A percentile compares a stretch with the other conserved stretches of the same genome.
Evolutionary conservation across 768 basidiomycete species (phyloP).

Genomic region (Mycena rosella): DNA sequence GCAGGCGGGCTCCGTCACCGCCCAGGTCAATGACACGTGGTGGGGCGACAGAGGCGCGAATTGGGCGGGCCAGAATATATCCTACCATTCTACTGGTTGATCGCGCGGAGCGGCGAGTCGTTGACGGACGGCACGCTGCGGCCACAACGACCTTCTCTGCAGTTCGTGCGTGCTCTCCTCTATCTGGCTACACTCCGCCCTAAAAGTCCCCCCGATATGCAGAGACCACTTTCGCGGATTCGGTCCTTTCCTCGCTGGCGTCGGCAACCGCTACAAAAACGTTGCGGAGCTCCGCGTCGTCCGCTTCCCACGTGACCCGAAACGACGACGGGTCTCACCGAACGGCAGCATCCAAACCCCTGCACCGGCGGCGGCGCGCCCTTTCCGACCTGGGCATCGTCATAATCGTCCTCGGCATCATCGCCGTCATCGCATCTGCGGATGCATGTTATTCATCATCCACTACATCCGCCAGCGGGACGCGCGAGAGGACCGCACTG

Average conservation of each 20-base stretch:
- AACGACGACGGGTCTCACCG: conserved; percentile 1
- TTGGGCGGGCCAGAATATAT: conserved; percentile 64
- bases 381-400: conserved; percentile 94
- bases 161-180: conserved; percentile 70
- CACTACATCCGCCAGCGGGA: conserved; percentile 70
- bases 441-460: conserved; percentile 78
- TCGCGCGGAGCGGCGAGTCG: conserved; percentile 66
- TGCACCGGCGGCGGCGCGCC: conserved; percentile 44
- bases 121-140: conserved; percentile 67
- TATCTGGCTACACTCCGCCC: neutral
- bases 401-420: conserved; percentile 85
- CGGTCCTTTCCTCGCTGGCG: conserved; percentile 69
- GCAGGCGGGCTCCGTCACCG: conserved; percentile 64
- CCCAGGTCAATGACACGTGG: conserved; percentile 81
- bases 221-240: conserved; percentile 84
- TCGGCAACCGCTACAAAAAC: conserved; percentile 56
- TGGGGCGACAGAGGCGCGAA: conserved; percentile 67
- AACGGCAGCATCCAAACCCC: conserved; percentile 63
- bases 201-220: conserved; percentile 12
- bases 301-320: no score
- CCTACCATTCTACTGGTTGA: conserved; percentile 84
- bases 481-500: conserved; percentile 38
- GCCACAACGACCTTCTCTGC: conserved; percentile 83
- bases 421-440: conserved; percentile 79
- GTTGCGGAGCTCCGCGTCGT: no score